Conservation (phyloP, 2,329 filamentous ascomycete genomes). For the Leptographium wingfieldii region DNA sequence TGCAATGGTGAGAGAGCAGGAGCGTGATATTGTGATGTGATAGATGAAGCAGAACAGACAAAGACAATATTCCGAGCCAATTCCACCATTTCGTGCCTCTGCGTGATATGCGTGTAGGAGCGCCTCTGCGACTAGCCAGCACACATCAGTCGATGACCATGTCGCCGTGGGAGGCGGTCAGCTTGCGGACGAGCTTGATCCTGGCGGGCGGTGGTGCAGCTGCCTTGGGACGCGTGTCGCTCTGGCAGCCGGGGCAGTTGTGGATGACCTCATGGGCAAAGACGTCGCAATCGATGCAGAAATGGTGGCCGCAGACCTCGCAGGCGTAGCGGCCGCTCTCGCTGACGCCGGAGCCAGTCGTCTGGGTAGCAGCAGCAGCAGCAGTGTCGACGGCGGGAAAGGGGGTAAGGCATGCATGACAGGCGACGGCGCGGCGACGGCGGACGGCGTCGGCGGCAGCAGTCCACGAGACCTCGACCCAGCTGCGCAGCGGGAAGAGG, state of each 20-base stretch:
- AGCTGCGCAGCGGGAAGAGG: conserved; percentile 79
- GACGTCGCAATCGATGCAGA: conserved; percentile 96
- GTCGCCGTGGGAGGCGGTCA: background rate
- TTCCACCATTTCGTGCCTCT: no score
- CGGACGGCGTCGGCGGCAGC: conserved; percentile 41
- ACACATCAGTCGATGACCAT: background rate
- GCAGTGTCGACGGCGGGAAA: conserved; percentile 45
- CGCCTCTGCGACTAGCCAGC: no score
- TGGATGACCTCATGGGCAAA: conserved; percentile 91
- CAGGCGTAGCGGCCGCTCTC: conserved; percentile 85
- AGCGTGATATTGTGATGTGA: no score
- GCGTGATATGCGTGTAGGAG: no score
- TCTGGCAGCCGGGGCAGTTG: conserved; percentile 86
- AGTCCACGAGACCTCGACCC: conserved; percentile 79
- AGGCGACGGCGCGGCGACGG: conserved; percentile 32
- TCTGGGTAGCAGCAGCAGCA: background rate
- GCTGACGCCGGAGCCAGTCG: conserved; percentile 36
- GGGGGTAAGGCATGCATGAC: conserved; percentile 61
- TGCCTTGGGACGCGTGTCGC: conserved; percentile 24
- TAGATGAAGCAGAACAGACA: no score
- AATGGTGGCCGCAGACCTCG: conserved; percentile 74
- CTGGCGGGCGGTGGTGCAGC: background rate
- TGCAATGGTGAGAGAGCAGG: no score
- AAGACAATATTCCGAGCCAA: no score
- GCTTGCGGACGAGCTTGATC: background rate